Evolutionary conservation across 2,329 filamentous ascomycete species (phyloP).

Genomic region (Alternaria brassicae): DNA sequence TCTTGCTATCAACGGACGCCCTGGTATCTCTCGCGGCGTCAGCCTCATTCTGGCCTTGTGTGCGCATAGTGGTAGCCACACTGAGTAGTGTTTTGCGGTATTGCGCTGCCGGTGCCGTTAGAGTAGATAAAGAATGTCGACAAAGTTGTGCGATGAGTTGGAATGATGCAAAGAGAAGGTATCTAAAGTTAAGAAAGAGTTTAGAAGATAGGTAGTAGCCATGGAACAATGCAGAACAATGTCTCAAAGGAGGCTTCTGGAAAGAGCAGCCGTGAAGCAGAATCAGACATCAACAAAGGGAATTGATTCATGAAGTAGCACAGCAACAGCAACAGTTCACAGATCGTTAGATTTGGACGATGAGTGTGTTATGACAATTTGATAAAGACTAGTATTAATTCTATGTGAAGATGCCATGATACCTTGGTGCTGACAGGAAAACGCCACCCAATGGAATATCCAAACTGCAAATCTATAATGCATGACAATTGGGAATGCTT

Average conservation of each 20-base stretch:
- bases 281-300: not conserved
- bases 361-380: not conserved
- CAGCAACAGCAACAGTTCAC: not conserved
- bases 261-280: constrained; percentile 3
- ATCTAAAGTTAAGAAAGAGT: not conserved
- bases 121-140: not conserved
- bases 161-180: not conserved
- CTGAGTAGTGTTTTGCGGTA: not conserved
- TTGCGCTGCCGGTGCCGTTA: not conserved
- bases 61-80: not conserved
- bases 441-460: constrained; percentile 24
- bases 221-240: constrained; percentile 1
- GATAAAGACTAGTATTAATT: not conserved
- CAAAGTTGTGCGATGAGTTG: not conserved
- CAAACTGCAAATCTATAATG: constrained; percentile 11
- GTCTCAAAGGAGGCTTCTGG: constrained; percentile 1
- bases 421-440: constrained; percentile 5
- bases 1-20: not conserved
- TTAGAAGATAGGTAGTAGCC: not conserved
- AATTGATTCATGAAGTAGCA: not conserved
- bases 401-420: not conserved
- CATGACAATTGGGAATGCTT: not conserved
- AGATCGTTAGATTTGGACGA: not conserved
- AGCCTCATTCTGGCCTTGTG: not conserved
- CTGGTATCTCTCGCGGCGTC: not conserved